phyloP scores from a whole-genome alignment of 331 rosid species.

The Dryas integrifolia region DNA sequence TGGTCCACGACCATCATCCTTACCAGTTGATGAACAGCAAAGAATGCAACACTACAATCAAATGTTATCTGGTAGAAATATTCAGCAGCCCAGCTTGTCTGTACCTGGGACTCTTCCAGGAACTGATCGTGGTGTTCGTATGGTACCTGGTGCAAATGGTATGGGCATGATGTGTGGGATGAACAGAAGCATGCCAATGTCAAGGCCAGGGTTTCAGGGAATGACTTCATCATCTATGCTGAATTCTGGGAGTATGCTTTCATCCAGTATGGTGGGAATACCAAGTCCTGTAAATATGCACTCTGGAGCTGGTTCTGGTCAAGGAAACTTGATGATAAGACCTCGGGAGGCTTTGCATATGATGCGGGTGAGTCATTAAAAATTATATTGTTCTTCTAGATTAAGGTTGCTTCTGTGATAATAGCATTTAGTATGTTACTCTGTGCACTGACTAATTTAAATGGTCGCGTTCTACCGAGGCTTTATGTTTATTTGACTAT shows the following conservation, averaged over 20 bases:
- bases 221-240: slow-evolving; percentile 68
- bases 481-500: slow-evolving; percentile 6
- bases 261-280: slow-evolving; percentile 79
- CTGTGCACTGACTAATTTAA: not conserved
- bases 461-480: not conserved
- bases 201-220: slow-evolving; percentile 92
- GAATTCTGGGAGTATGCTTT: slow-evolving; percentile 69
- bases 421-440: not conserved
- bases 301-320: slow-evolving; percentile 76
- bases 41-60: slow-evolving; percentile 81
- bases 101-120: slow-evolving; percentile 69
- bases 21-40: slow-evolving; percentile 89
- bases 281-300: slow-evolving; percentile 79
- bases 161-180: slow-evolving; percentile 81
- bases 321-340: slow-evolving; percentile 71
- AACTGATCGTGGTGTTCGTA: slow-evolving; percentile 81
- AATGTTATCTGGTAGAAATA: slow-evolving; percentile 65
- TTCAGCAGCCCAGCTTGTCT: slow-evolving; percentile 68
- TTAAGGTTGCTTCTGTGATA: not conserved
- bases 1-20: slow-evolving; percentile 59
- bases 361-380: slow-evolving; percentile 73
- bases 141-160: slow-evolving; percentile 81
- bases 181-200: slow-evolving; percentile 61
- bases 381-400: not conserved
- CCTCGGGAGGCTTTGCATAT: slow-evolving; percentile 74